Base-by-base conservation (phyloP, 495 filamentous ascomycete genomes). In the Trichoderma gamsii region DNA sequence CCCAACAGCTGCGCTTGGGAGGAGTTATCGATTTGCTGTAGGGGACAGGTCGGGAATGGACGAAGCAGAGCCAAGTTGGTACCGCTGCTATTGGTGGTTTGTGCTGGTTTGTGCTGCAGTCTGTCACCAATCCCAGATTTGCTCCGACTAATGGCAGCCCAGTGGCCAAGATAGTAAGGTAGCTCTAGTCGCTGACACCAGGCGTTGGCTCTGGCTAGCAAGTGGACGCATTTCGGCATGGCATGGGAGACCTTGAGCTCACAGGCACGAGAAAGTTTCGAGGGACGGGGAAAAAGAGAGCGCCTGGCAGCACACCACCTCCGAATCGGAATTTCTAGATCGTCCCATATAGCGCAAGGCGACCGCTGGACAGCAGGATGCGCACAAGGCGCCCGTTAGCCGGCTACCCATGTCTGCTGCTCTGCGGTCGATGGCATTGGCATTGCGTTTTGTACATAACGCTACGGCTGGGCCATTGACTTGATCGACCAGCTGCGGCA, bases 291-390 rank as follows among this genome's bases (percentile, higher is more conserved):
- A 18, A 32, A 32, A 13, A 29, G 25, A 61, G 56, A 32, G 56
- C 23, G n/a, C 56, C 4, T 29, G 13, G 56, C 56, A 23, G 56
- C 56, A 61, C 56, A 61, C 56, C 56, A 61, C 56, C 56, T 61
- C 56, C 56, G 56, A 61, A 61, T 61, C 56, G 56, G 56, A 25
- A 18, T 61, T 61, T 25, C n/a, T 27, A 29, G 56, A 61, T 61
- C 56, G 56, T 61, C 56, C 56, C 56, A 61, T 61, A 61, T 61
- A 61, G 56, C 56, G 56, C 56, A 61, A 61, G 29, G 56, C 56
- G 56, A 61, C 56, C 27, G 25, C 56, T 61, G 25, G 23, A 16
- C 56, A 61, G 16, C 56, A 61, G 27, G 56, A 61, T 61, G 56
- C 56, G 29, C 16, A 61, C 11, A 18, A 61, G 27, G 11, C 12